These are phyloP conservation scores for Sphaerulina populicola DNA, from an alignment of 2,329 filamentous ascomycete genomes.

Conservation along the genomic window DNA sequence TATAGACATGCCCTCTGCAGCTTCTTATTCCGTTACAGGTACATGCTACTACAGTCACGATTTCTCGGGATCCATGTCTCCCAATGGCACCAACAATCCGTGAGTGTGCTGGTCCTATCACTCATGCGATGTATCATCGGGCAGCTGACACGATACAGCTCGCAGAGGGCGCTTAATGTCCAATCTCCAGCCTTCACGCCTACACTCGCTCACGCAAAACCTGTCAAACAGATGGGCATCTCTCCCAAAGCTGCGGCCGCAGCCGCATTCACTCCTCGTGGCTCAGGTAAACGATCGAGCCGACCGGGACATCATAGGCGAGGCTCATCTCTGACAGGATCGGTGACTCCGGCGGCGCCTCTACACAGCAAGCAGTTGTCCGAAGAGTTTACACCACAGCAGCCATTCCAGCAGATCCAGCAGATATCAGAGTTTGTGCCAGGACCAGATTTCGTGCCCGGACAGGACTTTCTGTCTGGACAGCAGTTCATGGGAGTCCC, in stretches of 20 bases:
- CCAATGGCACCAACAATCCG: constrained; percentile 26
- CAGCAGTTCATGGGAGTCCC: constrained; percentile 48
- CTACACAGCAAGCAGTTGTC: constrained; percentile 41
- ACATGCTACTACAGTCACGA: constrained; percentile 32
- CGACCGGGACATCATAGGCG: constrained; percentile 7
- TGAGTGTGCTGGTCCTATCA: constrained; percentile 12
- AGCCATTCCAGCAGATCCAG: constrained; percentile 36
- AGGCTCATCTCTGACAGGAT: constrained; percentile 25
- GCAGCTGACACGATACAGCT: constrained; percentile 13
- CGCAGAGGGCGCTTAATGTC: constrained; percentile 76
- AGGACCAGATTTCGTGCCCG: not conserved
- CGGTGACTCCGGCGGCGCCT: constrained; percentile 35
- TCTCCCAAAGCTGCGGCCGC: constrained; percentile 87
- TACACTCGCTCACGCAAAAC: constrained; percentile 41
- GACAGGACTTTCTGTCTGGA: constrained; percentile 44
- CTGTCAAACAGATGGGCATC: constrained; percentile 64
- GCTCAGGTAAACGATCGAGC: constrained; percentile 26
- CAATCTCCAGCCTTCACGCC: constrained; percentile 80
- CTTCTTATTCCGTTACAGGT: constrained; percentile 20
- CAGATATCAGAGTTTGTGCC: constrained; percentile 42
- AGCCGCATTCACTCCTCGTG: constrained; percentile 70
- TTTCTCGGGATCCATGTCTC: constrained; percentile 21
- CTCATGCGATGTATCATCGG: not conserved
- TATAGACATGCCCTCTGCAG: not conserved
- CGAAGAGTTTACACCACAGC: constrained; percentile 35